Evolutionary conservation across 345 rosid species (phyloP), one percentile per base, ranked within the genome.

Genomic region (Sisymbrium irio): DNA sequence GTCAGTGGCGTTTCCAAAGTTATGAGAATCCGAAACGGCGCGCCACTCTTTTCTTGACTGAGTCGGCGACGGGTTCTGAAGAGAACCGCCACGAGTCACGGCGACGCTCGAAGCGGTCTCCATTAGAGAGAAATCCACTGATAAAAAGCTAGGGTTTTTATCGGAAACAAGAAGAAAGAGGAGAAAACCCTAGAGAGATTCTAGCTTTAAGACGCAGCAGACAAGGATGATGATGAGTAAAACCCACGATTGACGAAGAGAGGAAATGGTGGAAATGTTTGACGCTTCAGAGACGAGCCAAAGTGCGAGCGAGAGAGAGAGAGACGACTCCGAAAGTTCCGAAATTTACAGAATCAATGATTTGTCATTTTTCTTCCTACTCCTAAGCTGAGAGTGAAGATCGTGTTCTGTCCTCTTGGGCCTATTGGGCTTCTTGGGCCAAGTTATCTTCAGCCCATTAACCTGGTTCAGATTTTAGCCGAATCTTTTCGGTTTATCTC

Each of bases 41-140:
- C 96, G 98, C 98, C 99, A 90, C 79, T 92, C 96, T 82, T 92
- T 92, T 78, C 97, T 73, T 10, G 86, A 75, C 19, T 85, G 82
- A 35, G 32, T 58, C 6, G 76, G 58, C 17, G 83, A 69, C 2
- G 86, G 63, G 79, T 85, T 87, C 80, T 82, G 90, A 76, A 87
- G 67, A 49, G 97, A 80, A 78, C 89, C 83, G 62, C 87, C 88
- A 73, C 91, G 89, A 30, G 86, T 30, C 78, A 86, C 80, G 80
- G 90, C 83, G 72, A 73, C 85, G 72, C 85, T 81, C 62, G 91
- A 85, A 81, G 84, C 71, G 49, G 87, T 89, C 85, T 93, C 98
- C 98, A 93, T 93, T 67, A 42, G 39, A 73, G 35, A 76, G 58
- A 57, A 39, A 69, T 76, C 59, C 56, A 56, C 44, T 28, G 9